Conservation (phyloP, 805 yeast genomes). For the Lipomyces orientalis region DNA sequence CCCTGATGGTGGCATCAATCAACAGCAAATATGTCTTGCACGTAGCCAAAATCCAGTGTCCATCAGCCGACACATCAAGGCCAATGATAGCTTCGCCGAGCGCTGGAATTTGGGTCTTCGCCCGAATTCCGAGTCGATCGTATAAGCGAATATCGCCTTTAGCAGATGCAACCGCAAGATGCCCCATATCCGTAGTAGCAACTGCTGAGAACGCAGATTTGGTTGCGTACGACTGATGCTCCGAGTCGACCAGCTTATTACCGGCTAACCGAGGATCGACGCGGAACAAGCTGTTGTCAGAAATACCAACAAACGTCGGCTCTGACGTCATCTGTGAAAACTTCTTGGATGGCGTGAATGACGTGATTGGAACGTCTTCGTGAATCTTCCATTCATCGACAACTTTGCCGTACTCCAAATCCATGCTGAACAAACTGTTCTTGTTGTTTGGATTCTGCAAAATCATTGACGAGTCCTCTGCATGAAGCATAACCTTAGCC, state of each 20-base stretch:
- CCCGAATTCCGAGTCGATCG: constrained; percentile 73
- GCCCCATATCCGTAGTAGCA: constrained; percentile 75
- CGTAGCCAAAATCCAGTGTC: constrained; percentile 81
- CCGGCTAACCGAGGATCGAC: constrained; percentile 77
- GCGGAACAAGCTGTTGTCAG: constrained; percentile 68
- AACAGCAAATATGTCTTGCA: constrained; percentile 73
- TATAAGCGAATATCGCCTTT: constrained; percentile 79
- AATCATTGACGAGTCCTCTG: constrained; percentile 71
- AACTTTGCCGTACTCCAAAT: constrained; percentile 75
- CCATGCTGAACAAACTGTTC: constrained; percentile 69
- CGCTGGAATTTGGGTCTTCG: constrained; percentile 81
- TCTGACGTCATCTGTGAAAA: constrained; percentile 76
- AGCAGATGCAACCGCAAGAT: constrained; percentile 74
- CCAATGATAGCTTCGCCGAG: constrained; percentile 76
- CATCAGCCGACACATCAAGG: constrained; percentile 76
- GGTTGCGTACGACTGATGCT: constrained; percentile 60
- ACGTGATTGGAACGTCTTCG: constrained; percentile 55
- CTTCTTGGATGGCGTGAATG: constrained; percentile 73
- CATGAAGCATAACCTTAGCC: constrained; percentile 72
- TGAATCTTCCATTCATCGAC: constrained; percentile 83
- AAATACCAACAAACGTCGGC: constrained; percentile 73
- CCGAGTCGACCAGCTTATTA: constrained; percentile 63
- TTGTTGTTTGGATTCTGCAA: constrained; percentile 59
- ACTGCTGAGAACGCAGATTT: constrained; percentile 62
- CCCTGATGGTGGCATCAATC: constrained; percentile 67